These are phyloP conservation scores for Kockovaella imperatae DNA, from an alignment of 768 basidiomycete species.

Conservation along the genomic window DNA sequence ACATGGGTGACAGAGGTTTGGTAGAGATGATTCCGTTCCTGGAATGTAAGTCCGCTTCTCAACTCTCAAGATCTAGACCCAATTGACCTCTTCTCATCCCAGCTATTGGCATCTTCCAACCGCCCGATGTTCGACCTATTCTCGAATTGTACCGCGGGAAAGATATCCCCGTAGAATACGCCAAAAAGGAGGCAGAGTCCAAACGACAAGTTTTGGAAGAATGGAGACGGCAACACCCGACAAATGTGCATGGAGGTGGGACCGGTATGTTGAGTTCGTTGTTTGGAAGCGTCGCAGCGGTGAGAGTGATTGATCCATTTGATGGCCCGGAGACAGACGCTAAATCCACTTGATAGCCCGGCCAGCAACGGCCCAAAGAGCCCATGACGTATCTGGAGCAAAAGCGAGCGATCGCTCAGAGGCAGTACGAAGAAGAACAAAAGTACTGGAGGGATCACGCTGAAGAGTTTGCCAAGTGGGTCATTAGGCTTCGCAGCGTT, in stretches of 20 bases:
- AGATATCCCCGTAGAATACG: constrained; percentile 81
- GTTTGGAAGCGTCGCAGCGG: constrained; percentile 39
- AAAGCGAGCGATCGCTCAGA: constrained; percentile 43
- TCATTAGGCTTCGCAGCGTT: neutral
- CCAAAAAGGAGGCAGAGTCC: constrained; percentile 72
- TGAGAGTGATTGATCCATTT: constrained; percentile 15
- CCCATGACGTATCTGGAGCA: constrained; percentile 45
- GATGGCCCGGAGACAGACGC: neutral
- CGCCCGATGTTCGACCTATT: constrained; percentile 78
- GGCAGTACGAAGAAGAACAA: constrained; percentile 42
- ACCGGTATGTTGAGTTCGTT: constrained; percentile 29
- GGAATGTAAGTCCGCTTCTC: constrained; percentile 56
- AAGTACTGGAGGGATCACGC: constrained; percentile 43
- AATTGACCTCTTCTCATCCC: constrained; percentile 1
- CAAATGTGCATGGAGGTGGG: constrained; percentile 15
- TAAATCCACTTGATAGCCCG: constrained; percentile 21
- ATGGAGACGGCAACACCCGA: constrained; percentile 56
- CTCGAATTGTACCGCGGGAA: constrained; percentile 77
- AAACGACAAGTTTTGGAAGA: constrained; percentile 71
- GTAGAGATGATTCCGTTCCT: constrained; percentile 94
- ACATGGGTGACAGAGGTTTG: constrained; percentile 63
- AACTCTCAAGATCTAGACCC: neutral
- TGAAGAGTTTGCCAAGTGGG: constrained; percentile 43
- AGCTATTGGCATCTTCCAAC: constrained; percentile 90
- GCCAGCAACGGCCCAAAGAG: constrained; percentile 32